phyloP scores from a whole-genome alignment of 2,329 filamentous ascomycete genomes.

The Aspergillus sp. region DNA sequence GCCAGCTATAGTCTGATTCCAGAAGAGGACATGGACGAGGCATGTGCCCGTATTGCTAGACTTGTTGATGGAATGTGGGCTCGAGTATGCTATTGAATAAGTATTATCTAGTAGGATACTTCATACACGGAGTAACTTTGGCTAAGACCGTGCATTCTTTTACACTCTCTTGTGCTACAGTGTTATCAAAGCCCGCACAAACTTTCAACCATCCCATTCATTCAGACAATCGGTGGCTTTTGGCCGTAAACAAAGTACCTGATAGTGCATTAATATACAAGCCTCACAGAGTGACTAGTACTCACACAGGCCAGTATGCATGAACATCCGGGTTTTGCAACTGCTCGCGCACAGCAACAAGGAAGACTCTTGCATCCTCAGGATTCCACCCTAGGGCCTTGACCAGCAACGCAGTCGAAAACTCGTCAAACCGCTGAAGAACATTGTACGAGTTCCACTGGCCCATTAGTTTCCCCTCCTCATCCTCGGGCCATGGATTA shows the following conservation, averaged over 20 bases:
- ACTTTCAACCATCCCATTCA: too few relatives aligned
- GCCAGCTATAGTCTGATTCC: constrained; percentile 7
- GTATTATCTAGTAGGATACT: too few relatives aligned
- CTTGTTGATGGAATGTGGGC: neutral
- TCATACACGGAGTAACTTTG: too few relatives aligned
- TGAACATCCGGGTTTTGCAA: neutral
- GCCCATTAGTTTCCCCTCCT: neutral
- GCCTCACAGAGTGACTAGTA: neutral
- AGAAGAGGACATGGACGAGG: neutral
- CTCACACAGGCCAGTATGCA: neutral
- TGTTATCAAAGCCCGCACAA: too few relatives aligned
- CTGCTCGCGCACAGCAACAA: neutral
- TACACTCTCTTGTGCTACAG: too few relatives aligned
- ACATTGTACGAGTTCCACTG: neutral
- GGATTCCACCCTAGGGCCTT: neutral
- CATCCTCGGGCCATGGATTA: neutral
- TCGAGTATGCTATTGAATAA: too few relatives aligned
- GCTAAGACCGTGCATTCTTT: neutral
- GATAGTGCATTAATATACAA: neutral
- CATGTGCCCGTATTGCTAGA: neutral
- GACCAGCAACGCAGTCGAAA: neutral
- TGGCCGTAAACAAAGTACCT: neutral
- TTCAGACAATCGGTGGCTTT: neutral
- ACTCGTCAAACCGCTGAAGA: neutral
- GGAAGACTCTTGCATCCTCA: neutral